A percentile compares a stretch with the other conserved stretches of the same genome.
phyloP scores from a whole-genome alignment of 192 early-diverging fungal species.

The Mortierella hygrophila region DNA sequence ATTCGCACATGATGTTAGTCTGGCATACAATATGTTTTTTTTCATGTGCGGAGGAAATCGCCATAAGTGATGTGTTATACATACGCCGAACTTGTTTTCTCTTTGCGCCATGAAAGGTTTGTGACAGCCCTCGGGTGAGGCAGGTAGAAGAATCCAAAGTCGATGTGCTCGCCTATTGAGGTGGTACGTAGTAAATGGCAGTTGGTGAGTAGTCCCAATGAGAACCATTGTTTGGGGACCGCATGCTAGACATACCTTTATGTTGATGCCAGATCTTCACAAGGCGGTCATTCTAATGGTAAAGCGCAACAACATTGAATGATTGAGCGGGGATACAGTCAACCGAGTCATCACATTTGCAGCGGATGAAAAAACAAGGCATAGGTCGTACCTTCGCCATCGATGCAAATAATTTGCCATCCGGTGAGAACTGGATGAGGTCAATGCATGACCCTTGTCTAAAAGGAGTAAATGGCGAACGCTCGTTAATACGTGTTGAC shows the following conservation, averaged over 20 bases:
- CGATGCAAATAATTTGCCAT: conserved; percentile 71
- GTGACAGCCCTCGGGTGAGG: conserved; percentile 73
- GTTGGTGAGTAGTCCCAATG: not conserved
- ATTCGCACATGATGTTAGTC: not conserved
- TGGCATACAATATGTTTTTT: not conserved
- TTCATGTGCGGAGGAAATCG: not conserved
- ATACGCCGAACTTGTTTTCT: conserved; percentile 47
- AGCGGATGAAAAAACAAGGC: not conserved
- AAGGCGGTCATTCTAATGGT: conserved; percentile 68
- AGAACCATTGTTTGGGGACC: not conserved
- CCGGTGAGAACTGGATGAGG: conserved; percentile 70
- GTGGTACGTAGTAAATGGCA: conserved; percentile 19
- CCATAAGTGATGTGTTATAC: not conserved
- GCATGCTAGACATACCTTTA: conserved; percentile 7
- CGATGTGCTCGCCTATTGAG: conserved; percentile 23
- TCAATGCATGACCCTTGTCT: conserved; percentile 58
- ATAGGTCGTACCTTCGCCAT: conserved; percentile 63
- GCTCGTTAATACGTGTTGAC: not conserved
- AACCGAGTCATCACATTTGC: not conserved
- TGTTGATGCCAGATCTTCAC: conserved; percentile 74
- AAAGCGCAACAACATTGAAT: not conserved
- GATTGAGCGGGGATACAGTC: not conserved
- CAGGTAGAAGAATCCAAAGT: conserved; percentile 71
- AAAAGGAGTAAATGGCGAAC: not conserved
- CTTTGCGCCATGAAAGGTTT: conserved; percentile 75